Evolutionary conservation across 345 rosid genomes (phyloP).

Genomic region (Acer saccharum): DNA sequence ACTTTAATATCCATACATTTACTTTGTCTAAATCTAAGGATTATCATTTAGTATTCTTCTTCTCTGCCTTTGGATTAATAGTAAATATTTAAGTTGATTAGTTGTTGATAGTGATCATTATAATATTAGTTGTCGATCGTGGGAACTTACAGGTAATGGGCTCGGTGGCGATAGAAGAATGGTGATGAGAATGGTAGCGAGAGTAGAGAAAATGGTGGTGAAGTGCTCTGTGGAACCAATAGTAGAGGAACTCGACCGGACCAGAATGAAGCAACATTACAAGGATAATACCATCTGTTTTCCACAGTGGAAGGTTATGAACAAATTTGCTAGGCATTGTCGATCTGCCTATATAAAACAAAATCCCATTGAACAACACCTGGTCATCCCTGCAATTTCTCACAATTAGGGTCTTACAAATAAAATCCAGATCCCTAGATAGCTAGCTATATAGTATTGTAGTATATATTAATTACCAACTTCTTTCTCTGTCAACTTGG

Average conservation of each 20-base stretch:
- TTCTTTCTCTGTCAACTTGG: conserved; percentile 66
- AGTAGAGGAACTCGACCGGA: conserved; percentile 58
- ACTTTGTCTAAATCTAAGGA: too few relatives aligned
- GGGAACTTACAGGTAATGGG: conserved; percentile 47
- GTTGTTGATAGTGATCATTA: too few relatives aligned
- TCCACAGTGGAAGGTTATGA: conserved; percentile 41
- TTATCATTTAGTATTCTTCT: too few relatives aligned
- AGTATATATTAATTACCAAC: conserved; percentile 34
- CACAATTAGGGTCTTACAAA: too few relatives aligned
- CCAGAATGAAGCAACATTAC: conserved; percentile 39
- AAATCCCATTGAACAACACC: conserved; percentile 39
- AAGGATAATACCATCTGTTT: conserved; percentile 40
- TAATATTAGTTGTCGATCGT: too few relatives aligned
- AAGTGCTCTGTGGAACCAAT: conserved; percentile 57
- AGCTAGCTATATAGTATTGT: too few relatives aligned
- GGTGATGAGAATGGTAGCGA: conserved; percentile 67
- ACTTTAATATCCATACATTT: too few relatives aligned
- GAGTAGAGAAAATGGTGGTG: conserved; percentile 62
- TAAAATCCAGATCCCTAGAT: too few relatives aligned
- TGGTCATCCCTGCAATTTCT: conserved; percentile 42
- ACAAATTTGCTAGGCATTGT: conserved; percentile 26
- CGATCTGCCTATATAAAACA: conserved; percentile 25
- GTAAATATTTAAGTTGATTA: too few relatives aligned
- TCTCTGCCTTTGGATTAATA: not conserved
- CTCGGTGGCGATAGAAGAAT: conserved; percentile 54